Percentiles rank a stretch among this genome's conserved stretches.
These are phyloP conservation scores for Paulownia fortunei DNA, from an alignment of 257 asterid species.

Conservation along the genomic window DNA sequence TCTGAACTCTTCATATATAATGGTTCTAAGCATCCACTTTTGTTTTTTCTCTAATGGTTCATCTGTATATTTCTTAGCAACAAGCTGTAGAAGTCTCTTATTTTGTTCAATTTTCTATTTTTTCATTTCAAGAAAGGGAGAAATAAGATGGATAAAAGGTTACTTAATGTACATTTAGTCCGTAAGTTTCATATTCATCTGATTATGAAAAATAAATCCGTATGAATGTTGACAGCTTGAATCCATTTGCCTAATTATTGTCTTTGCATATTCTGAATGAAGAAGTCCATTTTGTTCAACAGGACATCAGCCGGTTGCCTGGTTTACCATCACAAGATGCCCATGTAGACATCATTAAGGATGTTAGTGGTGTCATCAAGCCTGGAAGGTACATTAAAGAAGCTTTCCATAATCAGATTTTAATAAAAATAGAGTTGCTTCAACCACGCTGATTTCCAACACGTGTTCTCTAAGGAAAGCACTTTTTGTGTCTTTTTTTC, in stretches of 20 bases:
- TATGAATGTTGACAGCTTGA: background rate
- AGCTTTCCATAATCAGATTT: background rate
- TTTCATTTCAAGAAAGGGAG: too few relatives aligned
- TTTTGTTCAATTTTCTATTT: too few relatives aligned
- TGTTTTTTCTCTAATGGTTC: background rate
- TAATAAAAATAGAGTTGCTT: background rate
- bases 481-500: too few relatives aligned
- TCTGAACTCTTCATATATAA: background rate
- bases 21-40: background rate
- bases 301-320: conserved; percentile 50
- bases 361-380: conserved; percentile 53
- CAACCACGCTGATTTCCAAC: too few relatives aligned
- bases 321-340: conserved; percentile 47
- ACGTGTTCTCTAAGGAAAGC: too few relatives aligned
- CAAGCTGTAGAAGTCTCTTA: too few relatives aligned
- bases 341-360: conserved; percentile 50
- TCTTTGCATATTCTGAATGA: background rate
- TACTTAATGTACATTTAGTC: background rate
- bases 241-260: too few relatives aligned
- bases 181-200: background rate
- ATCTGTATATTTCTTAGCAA: background rate
- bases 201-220: background rate
- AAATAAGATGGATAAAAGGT: background rate
- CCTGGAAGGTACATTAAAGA: conserved; percentile 56
- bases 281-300: conserved; percentile 9